Evolutionary conservation across 192 early-diverging fungal species (phyloP), one percentile per base, ranked within the genome.

Genomic region (Coemansia sp.): DNA sequence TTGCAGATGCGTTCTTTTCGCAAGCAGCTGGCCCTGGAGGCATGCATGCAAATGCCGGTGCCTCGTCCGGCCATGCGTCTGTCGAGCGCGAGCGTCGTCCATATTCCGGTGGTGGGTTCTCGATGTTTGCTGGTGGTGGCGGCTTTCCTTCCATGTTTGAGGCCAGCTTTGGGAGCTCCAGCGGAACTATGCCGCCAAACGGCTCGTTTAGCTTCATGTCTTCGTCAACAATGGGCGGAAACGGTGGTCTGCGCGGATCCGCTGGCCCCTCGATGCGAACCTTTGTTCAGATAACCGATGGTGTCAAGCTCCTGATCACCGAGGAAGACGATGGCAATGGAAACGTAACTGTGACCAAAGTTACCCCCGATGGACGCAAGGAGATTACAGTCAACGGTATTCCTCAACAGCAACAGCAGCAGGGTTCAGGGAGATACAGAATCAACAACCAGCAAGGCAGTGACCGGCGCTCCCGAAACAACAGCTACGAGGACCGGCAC

Each of bases 201-300:
- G 70, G 72, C 27, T 75, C 78, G 14, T 81, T 81, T 33, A 81
- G 78, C 65, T 81, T 81, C 64, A 62, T 81, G 37, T 81, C 78
- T 29, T 80, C 74, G 17, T 71, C 72, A 14, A 58, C 50, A 6
- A 56, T 62, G 6, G 78, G 78, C 27, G 78, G 68, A 30, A 48
- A 52, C 13, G 72, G 72, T 11, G 64, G 67, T 8, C 34, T 70
- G 45, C 56, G 74, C n/a, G 70, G 72, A 14, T 34, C 61, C 28
- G 2, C 58, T 2, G 78, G 72, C 25, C 78, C 78, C 10, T 70
- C 78, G 6, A 57, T 65, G 22, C 63, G 72, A 28, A 68, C 68
- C 13, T 74, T 67, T 28, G 64, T 81, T 11, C 78, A 81, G 68
- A 54, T 75, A 15, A 59, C 70, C 56, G 70, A 75, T 28, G 78